Evolutionary conservation across 2,329 filamentous ascomycete species (phyloP), one percentile per base, ranked within the genome.

Genomic region (Penicillium sclerotiorum): DNA sequence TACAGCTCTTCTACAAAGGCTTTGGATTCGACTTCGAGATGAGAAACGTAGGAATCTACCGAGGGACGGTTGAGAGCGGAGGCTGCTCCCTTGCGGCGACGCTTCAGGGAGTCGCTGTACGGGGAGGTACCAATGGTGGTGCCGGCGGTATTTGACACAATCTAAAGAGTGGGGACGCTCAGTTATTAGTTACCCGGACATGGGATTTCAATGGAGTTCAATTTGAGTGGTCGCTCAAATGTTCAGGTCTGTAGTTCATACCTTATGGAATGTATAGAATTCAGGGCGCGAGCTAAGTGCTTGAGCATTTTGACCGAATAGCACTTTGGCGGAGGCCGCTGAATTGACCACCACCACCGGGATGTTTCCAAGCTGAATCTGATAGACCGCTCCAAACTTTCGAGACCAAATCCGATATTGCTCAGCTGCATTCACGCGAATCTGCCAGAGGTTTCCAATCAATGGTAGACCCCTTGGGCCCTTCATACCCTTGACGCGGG

Each of bases 71-170:
- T 87, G 15, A 87, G 72, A 1, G 85, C 84, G 3, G 82, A 81
- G 0, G 84, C 84, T 1, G 84, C 84, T 13, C 82, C 84, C 65
- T 87, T 87, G 49, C 84, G 76, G 27, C 84, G 74, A 5, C 83
- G 74, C 64, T 87, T 87, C 22, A 87, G 68, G 0, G 80, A 84
- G 3, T 87, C 84, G 46, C 79, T 83, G 62, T 85, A 88, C 0
- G 85, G 85, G 1, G 82, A 84, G 0, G 85, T 88, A 0, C 85
- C 85, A 48, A 88, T 87, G 0, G 85, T 88, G 1, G 84, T 87
- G 5, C 84, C 84, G 1, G 83, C 80, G 0, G 84, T 87, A 36
- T 85, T 82, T 2, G 82, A 85, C 2, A 86, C 73, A 2, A 86
- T 79, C 80, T 83, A 39, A 7, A 18, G 6, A 5, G 7, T 23